Evolutionary conservation across 768 basidiomycete species (phyloP).

Genomic region (Rossbeevera mucosa): DNA sequence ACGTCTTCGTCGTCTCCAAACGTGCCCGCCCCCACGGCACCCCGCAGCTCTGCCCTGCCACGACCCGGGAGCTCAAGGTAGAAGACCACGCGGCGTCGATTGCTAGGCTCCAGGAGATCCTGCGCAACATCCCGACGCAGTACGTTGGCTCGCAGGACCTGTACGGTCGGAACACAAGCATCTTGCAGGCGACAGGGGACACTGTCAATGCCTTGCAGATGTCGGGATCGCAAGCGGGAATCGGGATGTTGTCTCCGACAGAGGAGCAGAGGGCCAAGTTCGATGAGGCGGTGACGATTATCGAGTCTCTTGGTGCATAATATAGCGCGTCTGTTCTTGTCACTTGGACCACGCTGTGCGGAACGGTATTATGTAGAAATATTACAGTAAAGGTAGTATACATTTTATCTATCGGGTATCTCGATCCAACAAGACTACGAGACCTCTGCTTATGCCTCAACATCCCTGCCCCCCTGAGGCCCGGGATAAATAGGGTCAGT

Average conservation of each 20-base stretch:
- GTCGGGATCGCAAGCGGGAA: conserved; percentile 53
- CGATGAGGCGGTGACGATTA: conserved; percentile 63
- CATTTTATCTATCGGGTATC: not conserved
- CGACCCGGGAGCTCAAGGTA: conserved; percentile 47
- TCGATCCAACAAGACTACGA: not conserved
- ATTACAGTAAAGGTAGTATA: not conserved
- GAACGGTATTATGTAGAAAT: not conserved
- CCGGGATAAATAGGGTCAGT: not conserved
- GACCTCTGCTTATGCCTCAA: not conserved
- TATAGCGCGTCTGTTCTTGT: not conserved
- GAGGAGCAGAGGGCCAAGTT: conserved; percentile 65
- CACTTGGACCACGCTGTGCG: not conserved
- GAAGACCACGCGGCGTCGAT: conserved; percentile 6
- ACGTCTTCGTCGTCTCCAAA: conserved; percentile 42
- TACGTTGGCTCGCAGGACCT: conserved; percentile 62
- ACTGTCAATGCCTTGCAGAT: not conserved
- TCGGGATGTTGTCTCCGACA: conserved; percentile 45
- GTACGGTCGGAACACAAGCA: conserved; percentile 65
- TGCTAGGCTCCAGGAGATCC: conserved; percentile 47
- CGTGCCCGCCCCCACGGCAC: conserved; percentile 48
- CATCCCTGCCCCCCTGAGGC: not conserved
- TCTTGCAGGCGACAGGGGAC: conserved; percentile 42
- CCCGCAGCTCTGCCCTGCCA: conserved; percentile 36
- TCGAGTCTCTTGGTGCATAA: conserved; percentile 34
- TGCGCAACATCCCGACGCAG: conserved; percentile 42